Percentiles rank a stretch among this genome's conserved stretches.
Conservation (phyloP, 2,329 filamentous ascomycete genomes). For the Thielaviopsis ethacetica region DNA sequence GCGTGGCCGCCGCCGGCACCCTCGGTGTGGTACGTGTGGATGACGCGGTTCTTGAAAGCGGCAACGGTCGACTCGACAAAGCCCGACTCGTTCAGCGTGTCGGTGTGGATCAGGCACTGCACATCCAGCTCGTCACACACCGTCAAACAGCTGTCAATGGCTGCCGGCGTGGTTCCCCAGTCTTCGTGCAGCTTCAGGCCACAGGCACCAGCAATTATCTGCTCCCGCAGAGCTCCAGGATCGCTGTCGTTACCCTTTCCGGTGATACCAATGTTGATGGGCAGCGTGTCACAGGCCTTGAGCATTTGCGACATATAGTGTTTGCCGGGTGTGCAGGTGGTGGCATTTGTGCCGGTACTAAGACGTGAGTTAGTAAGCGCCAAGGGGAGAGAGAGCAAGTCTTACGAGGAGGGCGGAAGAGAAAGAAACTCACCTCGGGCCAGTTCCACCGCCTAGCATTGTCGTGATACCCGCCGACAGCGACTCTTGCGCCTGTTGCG, state of each 20-base stretch:
- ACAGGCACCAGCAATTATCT: constrained; percentile 68
- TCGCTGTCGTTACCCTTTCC: constrained; percentile 84
- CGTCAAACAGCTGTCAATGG: constrained; percentile 70
- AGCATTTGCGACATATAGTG: constrained; percentile 80
- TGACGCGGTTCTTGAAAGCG: constrained; percentile 73
- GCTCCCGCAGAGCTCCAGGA: constrained; percentile 54
- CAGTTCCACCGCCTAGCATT: constrained; percentile 78
- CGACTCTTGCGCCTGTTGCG: constrained; percentile 74
- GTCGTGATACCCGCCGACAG: constrained; percentile 79
- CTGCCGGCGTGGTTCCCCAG: constrained; percentile 82
- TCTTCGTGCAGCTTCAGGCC: constrained; percentile 93
- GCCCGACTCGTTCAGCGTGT: constrained; percentile 93
- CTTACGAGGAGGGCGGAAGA: neutral
- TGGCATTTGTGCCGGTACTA: constrained; percentile 75
- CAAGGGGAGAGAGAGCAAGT: neutral
- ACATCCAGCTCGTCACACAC: constrained; percentile 87
- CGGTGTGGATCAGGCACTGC: constrained; percentile 87
- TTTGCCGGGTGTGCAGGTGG: constrained; percentile 79
- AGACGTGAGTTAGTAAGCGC: neutral
- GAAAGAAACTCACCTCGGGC: constrained; percentile 47
- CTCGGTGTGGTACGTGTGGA: constrained; percentile 95
- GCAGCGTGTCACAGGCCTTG: constrained; percentile 65
- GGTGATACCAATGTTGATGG: constrained; percentile 79
- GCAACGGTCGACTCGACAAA: constrained; percentile 83
- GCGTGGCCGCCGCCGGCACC: constrained; percentile 89